A percentile compares a stretch with the other conserved stretches of the same genome.
These are phyloP conservation scores for Eucalyptus rudis DNA, from an alignment of 345 rosid genomes.

Conservation along the genomic window DNA sequence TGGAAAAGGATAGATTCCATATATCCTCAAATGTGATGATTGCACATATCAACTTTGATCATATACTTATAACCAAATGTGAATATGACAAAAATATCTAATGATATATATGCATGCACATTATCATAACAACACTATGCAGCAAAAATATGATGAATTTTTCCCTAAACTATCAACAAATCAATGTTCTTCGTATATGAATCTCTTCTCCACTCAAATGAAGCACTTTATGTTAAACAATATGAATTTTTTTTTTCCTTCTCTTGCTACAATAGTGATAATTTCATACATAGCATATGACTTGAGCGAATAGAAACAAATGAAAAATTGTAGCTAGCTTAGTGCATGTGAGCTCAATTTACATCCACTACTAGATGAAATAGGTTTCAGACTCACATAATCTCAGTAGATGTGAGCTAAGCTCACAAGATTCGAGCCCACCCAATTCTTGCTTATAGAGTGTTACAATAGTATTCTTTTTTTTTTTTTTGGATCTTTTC, in stretches of 20 bases:
- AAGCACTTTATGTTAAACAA: neutral
- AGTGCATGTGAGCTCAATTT: no score
- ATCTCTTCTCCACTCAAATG: neutral
- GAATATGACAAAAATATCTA: no score
- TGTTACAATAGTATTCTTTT: no score
- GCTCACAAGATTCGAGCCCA: no score
- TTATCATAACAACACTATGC: no score
- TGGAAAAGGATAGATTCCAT: neutral
- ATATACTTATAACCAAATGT: neutral
- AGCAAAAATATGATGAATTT: neutral
- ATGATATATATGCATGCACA: no score
- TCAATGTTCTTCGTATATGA: neutral
- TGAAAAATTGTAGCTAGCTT: no score
- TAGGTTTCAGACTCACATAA: fast-evolving
- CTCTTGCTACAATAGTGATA: neutral
- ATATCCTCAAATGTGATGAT: neutral
- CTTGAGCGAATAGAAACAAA: neutral
- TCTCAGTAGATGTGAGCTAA: fast-evolving
- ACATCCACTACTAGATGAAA: no score
- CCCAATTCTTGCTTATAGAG: no score
- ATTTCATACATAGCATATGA: neutral
- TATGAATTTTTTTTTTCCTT: neutral
- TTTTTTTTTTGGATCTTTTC: no score
- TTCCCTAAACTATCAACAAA: neutral
- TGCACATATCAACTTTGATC: neutral